Conservation (phyloP, 371 early-diverging fungal genomes). For the Lichtheimia ornata region DNA sequence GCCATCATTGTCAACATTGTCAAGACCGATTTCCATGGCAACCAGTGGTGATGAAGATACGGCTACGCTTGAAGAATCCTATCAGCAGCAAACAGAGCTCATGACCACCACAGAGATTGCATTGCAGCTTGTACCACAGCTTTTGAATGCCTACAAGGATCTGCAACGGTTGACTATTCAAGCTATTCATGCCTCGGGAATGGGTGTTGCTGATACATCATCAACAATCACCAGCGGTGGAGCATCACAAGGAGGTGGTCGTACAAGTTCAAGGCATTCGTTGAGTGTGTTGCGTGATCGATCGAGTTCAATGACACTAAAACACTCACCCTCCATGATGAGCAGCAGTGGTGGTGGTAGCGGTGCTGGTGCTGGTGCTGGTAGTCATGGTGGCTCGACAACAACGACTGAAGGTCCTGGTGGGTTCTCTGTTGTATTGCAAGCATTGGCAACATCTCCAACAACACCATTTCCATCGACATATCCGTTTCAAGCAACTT, state of each 20-base stretch:
- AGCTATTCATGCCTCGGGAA: slow-evolving; percentile 33
- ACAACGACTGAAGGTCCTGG: slow-evolving; percentile 5
- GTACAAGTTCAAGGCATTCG: slow-evolving; percentile 22
- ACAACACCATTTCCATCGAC: slow-evolving; percentile 39
- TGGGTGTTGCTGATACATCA: slow-evolving; percentile 4
- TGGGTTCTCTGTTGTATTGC: slow-evolving; percentile 30
- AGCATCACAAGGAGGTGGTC: neutral
- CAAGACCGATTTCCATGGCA: slow-evolving; percentile 44
- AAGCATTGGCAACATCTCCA: slow-evolving; percentile 47
- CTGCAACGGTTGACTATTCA: slow-evolving; percentile 41
- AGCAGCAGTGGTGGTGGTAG: neutral
- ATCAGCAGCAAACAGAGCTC: slow-evolving; percentile 19
- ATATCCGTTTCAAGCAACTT: slow-evolving; percentile 38
- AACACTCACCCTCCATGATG: slow-evolving; percentile 9
- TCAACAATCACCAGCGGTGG: slow-evolving; percentile 2
- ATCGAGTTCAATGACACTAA: slow-evolving; percentile 18
- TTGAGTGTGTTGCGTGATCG: slow-evolving; percentile 25
- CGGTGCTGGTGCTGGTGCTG: neutral
- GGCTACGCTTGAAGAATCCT: slow-evolving; percentile 21
- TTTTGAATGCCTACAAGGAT: slow-evolving; percentile 47
- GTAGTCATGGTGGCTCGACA: neutral
- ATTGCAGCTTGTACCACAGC: slow-evolving; percentile 39
- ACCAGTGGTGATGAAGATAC: slow-evolving; percentile 25
- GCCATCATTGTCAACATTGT: slow-evolving; percentile 32
- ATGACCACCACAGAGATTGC: slow-evolving; percentile 27